A percentile compares a stretch with the other conserved stretches of the same genome.
Evolutionary conservation across 805 yeast genomes (phyloP).

Genomic region (Candida nemodendra): DNA sequence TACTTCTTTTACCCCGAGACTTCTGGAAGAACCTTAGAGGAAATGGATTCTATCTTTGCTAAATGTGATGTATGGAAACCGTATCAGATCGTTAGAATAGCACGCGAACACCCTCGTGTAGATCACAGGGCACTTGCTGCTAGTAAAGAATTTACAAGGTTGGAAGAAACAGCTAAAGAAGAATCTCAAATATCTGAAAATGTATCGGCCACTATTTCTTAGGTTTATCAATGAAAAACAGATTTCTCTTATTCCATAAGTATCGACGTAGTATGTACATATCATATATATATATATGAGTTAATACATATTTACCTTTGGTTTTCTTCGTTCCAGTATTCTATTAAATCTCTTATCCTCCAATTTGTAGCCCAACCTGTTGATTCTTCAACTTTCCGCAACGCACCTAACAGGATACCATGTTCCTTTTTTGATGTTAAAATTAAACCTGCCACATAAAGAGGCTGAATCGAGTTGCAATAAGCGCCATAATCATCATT

Average conservation of each 20-base stretch:
- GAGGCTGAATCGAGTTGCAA: slow-evolving; percentile 21
- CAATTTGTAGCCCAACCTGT: slow-evolving; percentile 24
- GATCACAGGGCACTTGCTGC: too few relatives aligned
- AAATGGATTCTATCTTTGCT: slow-evolving; percentile 36
- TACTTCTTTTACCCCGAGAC: slow-evolving; percentile 46
- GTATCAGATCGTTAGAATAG: slow-evolving; percentile 39
- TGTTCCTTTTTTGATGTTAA: slow-evolving; percentile 18
- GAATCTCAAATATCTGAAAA: too few relatives aligned
- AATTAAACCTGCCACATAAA: slow-evolving; percentile 22
- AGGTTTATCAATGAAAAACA: too few relatives aligned
- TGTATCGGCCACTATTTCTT: too few relatives aligned
- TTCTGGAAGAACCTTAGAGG: slow-evolving; percentile 43
- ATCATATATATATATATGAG: too few relatives aligned
- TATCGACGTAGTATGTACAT: too few relatives aligned
- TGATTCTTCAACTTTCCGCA: slow-evolving; percentile 19
- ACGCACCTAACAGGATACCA: slow-evolving; percentile 17
- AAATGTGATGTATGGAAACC: slow-evolving; percentile 33
- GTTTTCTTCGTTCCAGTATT: slow-evolving; percentile 18
- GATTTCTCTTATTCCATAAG: too few relatives aligned
- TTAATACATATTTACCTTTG: too few relatives aligned
- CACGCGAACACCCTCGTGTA: slow-evolving; percentile 34
- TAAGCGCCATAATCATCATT: slow-evolving; percentile 25
- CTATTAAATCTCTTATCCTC: slow-evolving; percentile 21
- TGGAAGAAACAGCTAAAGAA: too few relatives aligned
- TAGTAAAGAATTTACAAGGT: too few relatives aligned